A percentile compares a stretch with the other conserved stretches of the same genome.
phyloP scores from a whole-genome alignment of 2,329 filamentous ascomycete genomes.

The Colletotrichum graminicola region DNA sequence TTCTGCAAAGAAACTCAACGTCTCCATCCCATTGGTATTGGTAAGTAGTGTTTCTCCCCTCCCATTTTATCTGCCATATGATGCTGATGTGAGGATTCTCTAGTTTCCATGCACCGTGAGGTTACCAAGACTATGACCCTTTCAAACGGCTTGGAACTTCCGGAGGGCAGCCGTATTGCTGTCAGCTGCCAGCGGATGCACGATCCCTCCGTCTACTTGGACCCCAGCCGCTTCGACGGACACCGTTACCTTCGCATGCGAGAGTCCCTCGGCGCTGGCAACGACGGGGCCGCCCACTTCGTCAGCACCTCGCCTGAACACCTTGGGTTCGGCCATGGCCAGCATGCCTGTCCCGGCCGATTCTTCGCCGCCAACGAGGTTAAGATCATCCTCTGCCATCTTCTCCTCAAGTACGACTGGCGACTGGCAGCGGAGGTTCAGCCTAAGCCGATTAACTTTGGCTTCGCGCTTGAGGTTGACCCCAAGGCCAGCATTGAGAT shows the following conservation, averaged over 20 bases:
- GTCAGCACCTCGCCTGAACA: constrained; percentile 48
- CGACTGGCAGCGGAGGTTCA: constrained; percentile 24
- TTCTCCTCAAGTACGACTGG: constrained; percentile 51
- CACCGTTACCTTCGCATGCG: constrained; percentile 39
- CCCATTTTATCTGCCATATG: accelerated
- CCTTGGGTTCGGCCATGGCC: constrained; percentile 53
- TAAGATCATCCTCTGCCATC: constrained; percentile 51
- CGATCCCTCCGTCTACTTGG: constrained; percentile 25
- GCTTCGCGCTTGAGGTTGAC: constrained; percentile 35
- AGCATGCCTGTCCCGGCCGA: constrained; percentile 54
- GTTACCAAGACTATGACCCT: constrained; percentile 35
- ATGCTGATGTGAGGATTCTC: background rate
- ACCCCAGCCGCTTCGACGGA: constrained; percentile 32
- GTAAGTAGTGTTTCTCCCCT: background rate
- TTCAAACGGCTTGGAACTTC: constrained; percentile 34
- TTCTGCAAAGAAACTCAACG: constrained; percentile 38
- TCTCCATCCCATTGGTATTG: constrained; percentile 29
- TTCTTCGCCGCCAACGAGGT: constrained; percentile 55
- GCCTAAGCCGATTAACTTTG: constrained; percentile 21
- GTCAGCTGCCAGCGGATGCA: constrained; percentile 32
- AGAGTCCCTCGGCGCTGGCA: constrained; percentile 33
- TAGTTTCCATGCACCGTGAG: constrained; percentile 37
- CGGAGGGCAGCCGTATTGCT: constrained; percentile 35
- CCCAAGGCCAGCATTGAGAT: constrained; percentile 38
- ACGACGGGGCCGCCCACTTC: constrained; percentile 46